Evolutionary conservation across 345 rosid species (phyloP), one percentile per base, ranked within the genome.

Genomic region (Acer negundo): DNA sequence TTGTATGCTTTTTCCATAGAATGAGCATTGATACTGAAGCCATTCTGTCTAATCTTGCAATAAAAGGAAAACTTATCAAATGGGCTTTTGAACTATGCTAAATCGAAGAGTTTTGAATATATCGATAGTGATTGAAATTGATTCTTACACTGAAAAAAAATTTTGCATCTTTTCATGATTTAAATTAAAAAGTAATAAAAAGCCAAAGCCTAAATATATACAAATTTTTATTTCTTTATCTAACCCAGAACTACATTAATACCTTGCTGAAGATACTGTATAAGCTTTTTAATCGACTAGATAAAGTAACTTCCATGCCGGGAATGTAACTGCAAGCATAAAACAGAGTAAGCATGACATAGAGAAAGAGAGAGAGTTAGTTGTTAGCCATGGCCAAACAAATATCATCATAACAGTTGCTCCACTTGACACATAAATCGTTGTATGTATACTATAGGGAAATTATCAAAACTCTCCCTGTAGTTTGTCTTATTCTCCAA

Each of bases 251-350:
- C 53, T 28, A 68, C 64, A 67, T 26, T 15, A 47, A 69, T 87
- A 90, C 95, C 93, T 91, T 91, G 87, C 87, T 83, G 78, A 89
- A 89, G 81, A 91, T 84, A 58, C 95, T 82, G 72, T 87, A 89
- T 78, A 89, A 79, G 82, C 95, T 91, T 80, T 91, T 91, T 7
- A 89, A 83, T 66, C 95, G 86, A 79, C 93, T 85, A 51, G 92
- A 91, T 69, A 89, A 70, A 65, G 92, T 88, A 44, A 91, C 90
- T 82, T 91, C 95, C 95, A 91, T 91, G 55, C 95, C 95, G 8
- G 95, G 95, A 80, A 89, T 82, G 69, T 91, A 89, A 75, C 95
- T 91, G 87, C 88, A 83, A n/a, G 47, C 75, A 81, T 16, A 22
- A 46, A 70, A 1, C 46, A 55, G 31, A 23, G 11, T 16, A 35